A percentile compares a stretch with the other conserved stretches of the same genome.
Conservation (phyloP, 164 flowering plant genomes). For the Dillenia turbinata region DNA sequence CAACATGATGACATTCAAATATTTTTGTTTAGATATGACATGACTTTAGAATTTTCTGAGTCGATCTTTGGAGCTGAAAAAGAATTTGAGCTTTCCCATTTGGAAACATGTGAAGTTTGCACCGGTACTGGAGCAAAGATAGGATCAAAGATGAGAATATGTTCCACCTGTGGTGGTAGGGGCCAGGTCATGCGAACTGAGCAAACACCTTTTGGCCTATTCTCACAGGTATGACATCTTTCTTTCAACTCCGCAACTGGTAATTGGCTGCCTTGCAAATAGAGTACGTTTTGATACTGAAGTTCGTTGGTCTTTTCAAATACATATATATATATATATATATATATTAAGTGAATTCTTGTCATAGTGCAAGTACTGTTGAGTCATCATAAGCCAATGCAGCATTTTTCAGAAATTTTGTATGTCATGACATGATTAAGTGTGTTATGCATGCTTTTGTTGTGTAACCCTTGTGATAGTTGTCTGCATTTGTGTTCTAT, state of each 20-base stretch:
- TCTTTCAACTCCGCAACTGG: not conserved
- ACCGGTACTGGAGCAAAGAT: slow-evolving; percentile 83
- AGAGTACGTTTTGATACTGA: not conserved
- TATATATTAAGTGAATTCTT: no score
- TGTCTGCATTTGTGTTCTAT: no score
- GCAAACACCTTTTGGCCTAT: slow-evolving; percentile 97
- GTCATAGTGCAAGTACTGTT: no score
- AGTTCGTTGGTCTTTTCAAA: not conserved
- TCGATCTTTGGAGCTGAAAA: slow-evolving; percentile 93
- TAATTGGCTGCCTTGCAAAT: not conserved
- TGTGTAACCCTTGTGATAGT: no score
- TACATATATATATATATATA: no score
- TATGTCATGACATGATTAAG: no score
- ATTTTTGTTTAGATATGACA: slow-evolving; percentile 72
- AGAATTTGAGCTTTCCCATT: slow-evolving; percentile 86
- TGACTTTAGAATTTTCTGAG: slow-evolving; percentile 73
- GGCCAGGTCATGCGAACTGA: slow-evolving; percentile 99
- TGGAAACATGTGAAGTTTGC: slow-evolving; percentile 88
- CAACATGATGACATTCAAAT: no score
- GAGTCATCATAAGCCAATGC: no score
- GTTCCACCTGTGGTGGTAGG: slow-evolving; percentile 97
- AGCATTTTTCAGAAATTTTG: no score
- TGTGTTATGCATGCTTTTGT: no score
- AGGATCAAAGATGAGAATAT: slow-evolving; percentile 90
- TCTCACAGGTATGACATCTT: slow-evolving; percentile 70